Base-by-base conservation (phyloP, 805 yeast genomes). In the Yamadazyma sp. region DNA sequence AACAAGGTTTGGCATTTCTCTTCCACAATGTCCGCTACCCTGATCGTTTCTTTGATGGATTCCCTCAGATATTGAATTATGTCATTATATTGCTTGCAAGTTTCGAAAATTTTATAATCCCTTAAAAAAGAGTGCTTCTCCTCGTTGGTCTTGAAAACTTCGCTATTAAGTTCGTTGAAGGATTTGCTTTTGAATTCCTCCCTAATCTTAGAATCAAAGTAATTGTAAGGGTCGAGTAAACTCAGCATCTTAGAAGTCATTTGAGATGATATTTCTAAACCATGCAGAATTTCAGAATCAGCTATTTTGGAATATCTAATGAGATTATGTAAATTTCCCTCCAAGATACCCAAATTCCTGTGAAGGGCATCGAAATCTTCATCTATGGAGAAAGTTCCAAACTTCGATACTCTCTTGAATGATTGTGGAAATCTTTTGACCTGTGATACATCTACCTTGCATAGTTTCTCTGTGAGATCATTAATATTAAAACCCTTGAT, bases 311-410 rank as follows among this genome's bases (percentile, higher is more conserved):
- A 30, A 38, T 52, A 46, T 17, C 51, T 50, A 13, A 30, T 20
- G 8, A 58, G 28, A 2, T 30, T 30, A n/a, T 40, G 35, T 12
- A 58, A 18, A 9, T 40, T 41, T 13, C 31, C 43, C 19, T 55
- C 60, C 4, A 42, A 16, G 17, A 23, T 39, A 2, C 33, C 39
- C n/a, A 44, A 19, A 8, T 32, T 33, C 34, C 25, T 43, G n/a
- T 53, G 45, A 16, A 59, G 34, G 3, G 35, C 44, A 38, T 66
- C 63, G 37, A 64, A 65, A 17, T 58, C 65, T 32, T 62, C 68
- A 42, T 69, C 75, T 9, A 60, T 46, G 5, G 70, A 66, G 27
- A 43, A 50, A 5, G 49, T 46, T 2, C 53, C 53, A 7, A 49
- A 19, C 19, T 50, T 54, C 27, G 54, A 39, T 31, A 48, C 58